phyloP scores from a whole-genome alignment of 106 monocot genomes.

The Allium fistulosum region DNA sequence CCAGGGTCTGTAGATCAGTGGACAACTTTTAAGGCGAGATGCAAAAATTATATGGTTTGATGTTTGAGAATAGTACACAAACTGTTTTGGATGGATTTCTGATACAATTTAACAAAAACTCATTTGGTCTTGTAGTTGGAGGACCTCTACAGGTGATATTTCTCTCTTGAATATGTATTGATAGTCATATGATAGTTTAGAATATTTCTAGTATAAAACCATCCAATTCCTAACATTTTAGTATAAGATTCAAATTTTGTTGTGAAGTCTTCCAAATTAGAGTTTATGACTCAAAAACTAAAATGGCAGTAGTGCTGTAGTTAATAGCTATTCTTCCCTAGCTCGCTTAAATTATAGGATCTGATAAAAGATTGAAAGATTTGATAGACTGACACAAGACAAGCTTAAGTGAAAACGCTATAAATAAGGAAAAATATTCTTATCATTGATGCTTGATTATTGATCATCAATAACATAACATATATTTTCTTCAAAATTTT shows the following conservation, averaged over 20 bases:
- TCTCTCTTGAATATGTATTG: not conserved
- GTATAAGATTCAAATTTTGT: too few relatives aligned
- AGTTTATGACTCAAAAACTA: too few relatives aligned
- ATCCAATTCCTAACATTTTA: not conserved
- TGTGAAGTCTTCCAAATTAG: too few relatives aligned
- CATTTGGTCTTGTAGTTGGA: conserved; percentile 85
- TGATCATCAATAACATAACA: not conserved
- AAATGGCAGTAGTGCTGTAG: too few relatives aligned
- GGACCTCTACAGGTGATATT: conserved; percentile 62
- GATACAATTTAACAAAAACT: conserved; percentile 99
- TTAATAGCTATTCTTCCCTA: too few relatives aligned
- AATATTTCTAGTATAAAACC: not conserved
- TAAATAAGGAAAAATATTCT: too few relatives aligned
- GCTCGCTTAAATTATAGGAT: too few relatives aligned
- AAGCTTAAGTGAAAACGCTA: not conserved
- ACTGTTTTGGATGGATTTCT: conserved; percentile 79
- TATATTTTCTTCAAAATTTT: too few relatives aligned
- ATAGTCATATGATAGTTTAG: not conserved
- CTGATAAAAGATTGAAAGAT: too few relatives aligned
- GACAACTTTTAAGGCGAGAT: conserved; percentile 68
- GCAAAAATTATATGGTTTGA: conserved; percentile 76
- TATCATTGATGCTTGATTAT: too few relatives aligned
- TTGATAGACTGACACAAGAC: too few relatives aligned
- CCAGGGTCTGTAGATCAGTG: conserved; percentile 92
- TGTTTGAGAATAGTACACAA: conserved; percentile 76